Base-by-base conservation (phyloP, 345 rosid genomes). In the Combretum micranthum region DNA sequence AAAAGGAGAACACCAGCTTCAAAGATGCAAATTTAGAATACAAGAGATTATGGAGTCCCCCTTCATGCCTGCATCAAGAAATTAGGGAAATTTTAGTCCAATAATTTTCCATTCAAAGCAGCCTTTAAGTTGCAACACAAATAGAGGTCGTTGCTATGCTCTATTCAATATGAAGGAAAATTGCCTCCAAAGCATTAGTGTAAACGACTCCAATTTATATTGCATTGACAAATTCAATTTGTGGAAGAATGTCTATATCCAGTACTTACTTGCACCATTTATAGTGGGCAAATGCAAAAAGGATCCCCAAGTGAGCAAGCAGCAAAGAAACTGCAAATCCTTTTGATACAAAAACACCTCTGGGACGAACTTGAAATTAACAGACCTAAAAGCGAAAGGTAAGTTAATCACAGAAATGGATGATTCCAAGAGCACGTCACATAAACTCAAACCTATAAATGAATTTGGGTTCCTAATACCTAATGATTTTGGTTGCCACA, bases 201-300 rank as follows among this genome's bases (percentile, higher is more conserved):
- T 15, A 46, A 46, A 46, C 9, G 39, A 11, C 39, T 32, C 39
- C 39, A 50, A 4, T 50, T 19, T 13, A 26, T 1, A 50, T 22
- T 50, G 20, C 0, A 12, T 50, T 16, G 20, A 22, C 20, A 50
- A 18, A 3, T 4, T 19, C 4, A 19, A 56, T 47, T 14, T 21
- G 17, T 51, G 16, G 54, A 45, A n/a, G 58, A 37, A 57, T 69
- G 13, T 17, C 14, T 1, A 55, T 13, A 18, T 21, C 25, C 62
- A 59, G 19, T 23, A 85, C 96, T 79, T 79, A 89, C 99, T 81
- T 89, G 99, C 94, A 93, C 99, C 99, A 89, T 72, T 77, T 85
- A 62, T 70, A 82, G 60, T 89, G 86, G 59, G 96, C 89, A 63
- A 93, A 93, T 18, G 53, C 64, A 20, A 64, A 20, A 48, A 89